Evolutionary conservation across 768 basidiomycete species (phyloP).

Genomic region (Pulveroboletus sp.): DNA sequence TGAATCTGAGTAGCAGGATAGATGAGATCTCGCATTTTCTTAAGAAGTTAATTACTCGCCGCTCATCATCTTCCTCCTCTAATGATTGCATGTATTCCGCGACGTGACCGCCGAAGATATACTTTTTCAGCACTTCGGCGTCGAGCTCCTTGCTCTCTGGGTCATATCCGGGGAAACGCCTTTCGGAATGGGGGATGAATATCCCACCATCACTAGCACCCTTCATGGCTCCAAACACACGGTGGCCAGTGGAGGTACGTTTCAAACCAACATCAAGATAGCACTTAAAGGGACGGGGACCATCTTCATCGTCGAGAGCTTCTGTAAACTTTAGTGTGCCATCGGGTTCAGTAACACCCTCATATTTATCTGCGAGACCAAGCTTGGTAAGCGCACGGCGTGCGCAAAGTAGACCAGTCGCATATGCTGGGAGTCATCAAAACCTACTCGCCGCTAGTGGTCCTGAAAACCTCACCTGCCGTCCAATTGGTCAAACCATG

Average conservation of each 20-base stretch:
- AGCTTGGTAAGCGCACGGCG: constrained; percentile 94
- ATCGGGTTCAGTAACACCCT: constrained; percentile 89
- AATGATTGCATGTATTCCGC: constrained; percentile 99
- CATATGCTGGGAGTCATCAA: constrained; percentile 62
- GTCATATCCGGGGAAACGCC: constrained; percentile 98
- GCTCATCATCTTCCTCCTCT: constrained; percentile 99
- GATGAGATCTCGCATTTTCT: constrained; percentile 3
- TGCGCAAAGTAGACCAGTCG: constrained; percentile 91
- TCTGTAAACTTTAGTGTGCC: constrained; percentile 83
- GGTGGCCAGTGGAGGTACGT: constrained; percentile 95
- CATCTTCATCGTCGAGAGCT: constrained; percentile 83
- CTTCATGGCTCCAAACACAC: constrained; percentile 98
- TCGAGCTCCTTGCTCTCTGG: constrained; percentile 89
- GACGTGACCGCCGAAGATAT: constrained; percentile 96
- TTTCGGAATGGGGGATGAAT: constrained; percentile 95
- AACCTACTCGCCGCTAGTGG: not conserved
- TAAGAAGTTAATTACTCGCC: constrained; percentile 40
- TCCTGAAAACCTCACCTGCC: constrained; percentile 55
- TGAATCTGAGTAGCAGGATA: constrained; percentile 57
- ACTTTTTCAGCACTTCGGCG: constrained; percentile 92
- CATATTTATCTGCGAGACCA: constrained; percentile 96
- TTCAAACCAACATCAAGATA: constrained; percentile 98
- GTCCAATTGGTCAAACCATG: constrained; percentile 99
- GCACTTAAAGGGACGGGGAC: constrained; percentile 97
- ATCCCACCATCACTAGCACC: constrained; percentile 97